These are phyloP conservation scores for Colletotrichum sp. DNA, from an alignment of 2,329 filamentous ascomycete genomes.

Conservation along the genomic window DNA sequence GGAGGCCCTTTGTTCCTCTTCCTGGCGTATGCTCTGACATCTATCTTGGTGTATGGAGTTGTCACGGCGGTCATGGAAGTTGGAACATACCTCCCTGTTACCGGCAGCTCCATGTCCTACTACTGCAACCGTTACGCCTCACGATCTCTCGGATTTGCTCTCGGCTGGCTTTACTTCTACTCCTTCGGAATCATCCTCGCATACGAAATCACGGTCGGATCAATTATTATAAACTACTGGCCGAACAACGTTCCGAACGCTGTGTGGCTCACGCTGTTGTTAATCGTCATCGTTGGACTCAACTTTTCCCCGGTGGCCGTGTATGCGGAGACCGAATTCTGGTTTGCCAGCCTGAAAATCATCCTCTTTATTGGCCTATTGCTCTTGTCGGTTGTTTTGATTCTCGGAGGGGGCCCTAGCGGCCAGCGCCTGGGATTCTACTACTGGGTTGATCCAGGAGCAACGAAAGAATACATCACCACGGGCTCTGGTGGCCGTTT, in stretches of 20 bases:
- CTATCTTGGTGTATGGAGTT: conserved; percentile 47
- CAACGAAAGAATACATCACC: conserved; percentile 7
- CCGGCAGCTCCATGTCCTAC: conserved; percentile 54
- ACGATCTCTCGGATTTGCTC: conserved; percentile 36
- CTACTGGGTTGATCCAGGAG: conserved; percentile 19
- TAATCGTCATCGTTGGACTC: conserved; percentile 22
- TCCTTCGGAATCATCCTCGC: conserved; percentile 42
- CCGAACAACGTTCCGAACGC: conserved; percentile 14
- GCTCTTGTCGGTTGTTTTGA: conserved; percentile 57
- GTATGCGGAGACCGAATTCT: conserved; percentile 64
- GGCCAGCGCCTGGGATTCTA: conserved; percentile 24
- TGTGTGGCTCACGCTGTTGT: conserved; percentile 24
- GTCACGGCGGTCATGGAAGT: conserved; percentile 56
- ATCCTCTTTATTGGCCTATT: conserved; percentile 65
- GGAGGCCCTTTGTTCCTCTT: conserved; percentile 49
- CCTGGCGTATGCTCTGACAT: conserved; percentile 46
- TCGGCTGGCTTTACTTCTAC: conserved; percentile 47
- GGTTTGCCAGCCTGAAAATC: conserved; percentile 60
- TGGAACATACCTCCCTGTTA: conserved; percentile 55
- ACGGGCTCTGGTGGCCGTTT: conserved; percentile 24
- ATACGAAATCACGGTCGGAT: conserved; percentile 25
- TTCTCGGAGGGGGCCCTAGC: conserved; percentile 22
- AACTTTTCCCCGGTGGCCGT: conserved; percentile 13
- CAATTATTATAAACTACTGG: conserved; percentile 28
- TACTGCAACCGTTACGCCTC: conserved; percentile 43